Evolutionary conservation across 306 rosid species (phyloP), one percentile per base, ranked within the genome.

Genomic region (Mucuna pruriens): DNA sequence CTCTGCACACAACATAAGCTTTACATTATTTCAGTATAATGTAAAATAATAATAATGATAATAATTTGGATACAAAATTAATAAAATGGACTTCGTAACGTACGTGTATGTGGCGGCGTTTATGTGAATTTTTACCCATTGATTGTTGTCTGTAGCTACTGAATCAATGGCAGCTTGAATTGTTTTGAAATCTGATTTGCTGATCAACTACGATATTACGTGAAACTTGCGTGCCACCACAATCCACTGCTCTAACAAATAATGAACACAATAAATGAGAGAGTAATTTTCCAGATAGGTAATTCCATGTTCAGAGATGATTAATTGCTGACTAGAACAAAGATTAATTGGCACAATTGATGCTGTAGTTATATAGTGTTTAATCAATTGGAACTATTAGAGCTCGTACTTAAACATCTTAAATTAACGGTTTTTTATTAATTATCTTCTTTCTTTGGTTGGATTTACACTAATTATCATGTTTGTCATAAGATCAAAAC

Each of bases 121-220:
- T 7, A 87, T 85, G 45, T 74, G 78, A 52, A 89, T 13, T 25
- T 78, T 77, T n/a, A 87, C 76, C 89, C 93, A 89, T 40, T 8
- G 13, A 4, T 10, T 11, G 4, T 67, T 87, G 39, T 42, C 22
- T 3, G 8, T 3, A 1, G 72, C 55, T 25, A 89, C 42, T 6
- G 84, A 85, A 66, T 89, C 85, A 69, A 89, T 83, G 40, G 91
- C 93, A 23, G 80, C 82, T 78, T 89, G 90, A 7, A 89, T 20
- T 7, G 85, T 75, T 3, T 1, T 38, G 73, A 89, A 89, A 29
- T 33, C 4, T 44, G 77, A 46, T 9, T 15, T 20, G 7, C 80
- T 71, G 40, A 31, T 69, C 83, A 5, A 89, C 92, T 0, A 38
- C 38, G 5, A 86, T 52, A 33, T 84, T 72, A 34, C 6, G 7